Conservation (phyloP, 78 protist genomes). For the Dictyostelium purpureum region DNA sequence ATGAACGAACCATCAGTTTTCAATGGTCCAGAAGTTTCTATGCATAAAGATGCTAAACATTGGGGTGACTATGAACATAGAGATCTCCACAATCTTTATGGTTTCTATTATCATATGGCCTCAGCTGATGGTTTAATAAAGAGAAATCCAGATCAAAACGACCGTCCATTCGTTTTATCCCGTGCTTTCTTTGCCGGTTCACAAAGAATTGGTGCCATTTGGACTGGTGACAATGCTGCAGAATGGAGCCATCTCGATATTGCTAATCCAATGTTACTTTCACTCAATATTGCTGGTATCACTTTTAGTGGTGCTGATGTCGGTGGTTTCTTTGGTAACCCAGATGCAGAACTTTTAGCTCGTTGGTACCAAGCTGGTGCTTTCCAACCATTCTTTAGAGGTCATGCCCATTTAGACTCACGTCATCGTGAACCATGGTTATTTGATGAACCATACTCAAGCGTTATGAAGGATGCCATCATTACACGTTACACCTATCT, state of each 20-base stretch:
- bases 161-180: conserved; percentile 97
- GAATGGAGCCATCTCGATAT: conserved; percentile 94
- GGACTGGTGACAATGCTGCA: conserved; percentile 99
- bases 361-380: conserved; percentile 98
- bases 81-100: conserved; percentile 98
- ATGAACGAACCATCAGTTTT: conserved; percentile 99
- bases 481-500: conserved; percentile 91
- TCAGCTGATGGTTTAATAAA: conserved; percentile 85
- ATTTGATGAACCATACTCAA: conserved; percentile 87
- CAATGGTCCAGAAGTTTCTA: conserved; percentile 97
- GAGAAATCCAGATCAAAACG: conserved; percentile 76
- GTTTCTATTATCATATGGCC: conserved; percentile 86
- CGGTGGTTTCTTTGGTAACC: conserved; percentile 98
- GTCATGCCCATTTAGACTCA: conserved; percentile 97
- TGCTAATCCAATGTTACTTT: conserved; percentile 92
- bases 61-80: conserved; percentile 91
- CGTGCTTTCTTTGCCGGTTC: conserved; percentile 98
- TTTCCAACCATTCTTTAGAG: conserved; percentile 99
- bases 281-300: conserved; percentile 92
- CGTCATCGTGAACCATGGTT: conserved; percentile 98
- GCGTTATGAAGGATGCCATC: conserved; percentile 79
- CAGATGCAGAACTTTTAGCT: conserved; percentile 93
- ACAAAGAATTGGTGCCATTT: conserved; percentile 97
- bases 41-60: conserved; percentile 95
- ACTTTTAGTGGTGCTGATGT: conserved; percentile 96